Conservation (phyloP, 495 filamentous ascomycete genomes). For the Astrothelium macrocarpum region DNA sequence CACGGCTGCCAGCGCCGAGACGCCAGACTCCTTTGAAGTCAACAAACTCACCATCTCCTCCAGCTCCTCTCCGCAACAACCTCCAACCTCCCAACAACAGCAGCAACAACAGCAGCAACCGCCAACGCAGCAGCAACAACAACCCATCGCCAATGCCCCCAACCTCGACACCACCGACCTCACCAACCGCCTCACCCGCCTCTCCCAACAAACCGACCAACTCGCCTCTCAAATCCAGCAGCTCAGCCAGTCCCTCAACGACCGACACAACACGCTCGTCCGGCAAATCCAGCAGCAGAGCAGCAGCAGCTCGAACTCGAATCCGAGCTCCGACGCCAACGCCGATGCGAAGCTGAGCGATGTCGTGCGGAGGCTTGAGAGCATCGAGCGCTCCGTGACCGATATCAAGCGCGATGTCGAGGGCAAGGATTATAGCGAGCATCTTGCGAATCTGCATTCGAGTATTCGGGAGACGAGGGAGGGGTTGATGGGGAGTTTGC, state of each 20-base stretch:
- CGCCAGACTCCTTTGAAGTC: conserved; percentile 86
- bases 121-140: conserved; percentile 25
- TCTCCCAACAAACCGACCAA: conserved; percentile 61
- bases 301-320: not conserved
- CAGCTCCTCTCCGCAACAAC: conserved; percentile 11
- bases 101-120: conserved; percentile 32
- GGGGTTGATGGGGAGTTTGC: conserved; percentile 49
- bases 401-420: conserved; percentile 56
- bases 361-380: conserved; percentile 44
- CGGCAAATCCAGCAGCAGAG: conserved; percentile 29
- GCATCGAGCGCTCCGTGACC: conserved; percentile 48
- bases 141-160: conserved; percentile 6
- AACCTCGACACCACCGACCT: conserved; percentile 52
- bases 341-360: conserved; percentile 43
- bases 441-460: conserved; percentile 61
- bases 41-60: conserved; percentile 66
- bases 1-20: conserved; percentile 78
- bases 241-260: conserved; percentile 39
- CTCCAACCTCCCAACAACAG: conserved; percentile 25
- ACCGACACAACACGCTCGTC: conserved; percentile 50
- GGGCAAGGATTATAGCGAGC: conserved; percentile 61
- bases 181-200: conserved; percentile 64
- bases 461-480: conserved; percentile 64
- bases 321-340: not conserved
- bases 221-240: conserved; percentile 55